These are phyloP conservation scores for Cystobasidium onofrii DNA, from an alignment of 768 basidiomycete genomes.

Conservation along the genomic window DNA sequence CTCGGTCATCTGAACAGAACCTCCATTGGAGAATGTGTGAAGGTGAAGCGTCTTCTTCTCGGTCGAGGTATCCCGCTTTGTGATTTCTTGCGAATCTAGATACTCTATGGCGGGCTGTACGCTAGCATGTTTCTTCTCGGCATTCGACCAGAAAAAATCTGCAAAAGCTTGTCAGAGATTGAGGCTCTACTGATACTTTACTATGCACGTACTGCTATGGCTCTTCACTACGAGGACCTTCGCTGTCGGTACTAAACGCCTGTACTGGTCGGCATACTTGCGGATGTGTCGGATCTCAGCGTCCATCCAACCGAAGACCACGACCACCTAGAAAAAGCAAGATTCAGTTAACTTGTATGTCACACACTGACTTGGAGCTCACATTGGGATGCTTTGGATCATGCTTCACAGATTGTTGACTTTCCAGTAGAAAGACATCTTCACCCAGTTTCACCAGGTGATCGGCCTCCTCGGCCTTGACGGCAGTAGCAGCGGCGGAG, in stretches of 20 bases:
- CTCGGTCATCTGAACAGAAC: background rate
- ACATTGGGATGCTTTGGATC: background rate
- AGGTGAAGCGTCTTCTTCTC: background rate
- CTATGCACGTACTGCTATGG: conserved; percentile 19
- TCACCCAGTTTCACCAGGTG: background rate
- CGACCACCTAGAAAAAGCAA: conserved; percentile 8
- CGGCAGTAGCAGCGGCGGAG: background rate
- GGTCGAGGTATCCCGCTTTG: background rate
- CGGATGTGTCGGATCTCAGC: background rate
- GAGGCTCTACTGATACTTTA: background rate
- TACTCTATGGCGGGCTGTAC: background rate
- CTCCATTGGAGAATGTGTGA: conserved; percentile 26
- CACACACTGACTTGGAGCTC: too few relatives aligned
- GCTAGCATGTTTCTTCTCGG: background rate
- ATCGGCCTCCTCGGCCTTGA: background rate
- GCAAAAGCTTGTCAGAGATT: background rate
- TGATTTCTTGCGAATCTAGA: background rate
- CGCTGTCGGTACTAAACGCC: background rate
- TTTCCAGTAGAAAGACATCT: background rate
- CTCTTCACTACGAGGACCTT: conserved; percentile 4
- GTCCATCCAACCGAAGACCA: conserved; percentile 30
- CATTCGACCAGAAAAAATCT: conserved; percentile 25
- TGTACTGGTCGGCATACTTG: conserved; percentile 14
- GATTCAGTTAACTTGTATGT: too few relatives aligned
- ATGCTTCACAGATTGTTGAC: background rate